These are phyloP conservation scores for Trichoderma harzianum DNA, from an alignment of 2,329 filamentous ascomycete species.

Conservation along the genomic window DNA sequence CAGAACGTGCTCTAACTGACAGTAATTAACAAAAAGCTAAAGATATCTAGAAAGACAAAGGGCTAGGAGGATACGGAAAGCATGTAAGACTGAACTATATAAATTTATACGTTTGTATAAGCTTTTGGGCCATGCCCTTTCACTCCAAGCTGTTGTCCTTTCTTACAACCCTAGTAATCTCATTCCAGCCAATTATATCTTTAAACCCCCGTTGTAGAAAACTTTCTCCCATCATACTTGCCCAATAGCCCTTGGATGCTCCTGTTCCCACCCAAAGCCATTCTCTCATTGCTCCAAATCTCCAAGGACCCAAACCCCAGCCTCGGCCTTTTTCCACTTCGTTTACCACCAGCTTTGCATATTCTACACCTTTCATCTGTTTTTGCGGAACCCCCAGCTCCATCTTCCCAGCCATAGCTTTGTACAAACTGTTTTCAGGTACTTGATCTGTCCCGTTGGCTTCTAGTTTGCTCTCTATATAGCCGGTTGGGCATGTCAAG, in stretches of 20 bases:
- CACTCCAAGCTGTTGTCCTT: not conserved
- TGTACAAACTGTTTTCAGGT: not conserved
- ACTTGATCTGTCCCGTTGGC: not conserved
- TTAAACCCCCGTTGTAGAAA: not conserved
- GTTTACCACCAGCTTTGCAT: not conserved
- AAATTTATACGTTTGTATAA: not conserved
- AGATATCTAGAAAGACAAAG: not conserved
- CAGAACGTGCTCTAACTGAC: not conserved
- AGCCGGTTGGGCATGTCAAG: not conserved
- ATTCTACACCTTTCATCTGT: not conserved
- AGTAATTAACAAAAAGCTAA: not conserved
- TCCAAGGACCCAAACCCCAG: not conserved
- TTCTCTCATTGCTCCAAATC: not conserved
- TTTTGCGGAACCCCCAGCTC: not conserved
- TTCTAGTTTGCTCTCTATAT: not conserved
- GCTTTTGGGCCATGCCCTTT: not conserved
- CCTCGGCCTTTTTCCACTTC: not conserved
- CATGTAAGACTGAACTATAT: not conserved
- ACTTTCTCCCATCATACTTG: not conserved
- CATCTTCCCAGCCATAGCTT: not conserved
- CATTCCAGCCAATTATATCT: not conserved
- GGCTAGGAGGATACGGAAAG: not conserved
- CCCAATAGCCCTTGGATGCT: not conserved
- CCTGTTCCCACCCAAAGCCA: constrained; percentile 4
- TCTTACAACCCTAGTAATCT: not conserved